Percentiles rank a stretch among this genome's conserved stretches.
Conservation (phyloP, 345 rosid species). For the Syzygium aromaticum region DNA sequence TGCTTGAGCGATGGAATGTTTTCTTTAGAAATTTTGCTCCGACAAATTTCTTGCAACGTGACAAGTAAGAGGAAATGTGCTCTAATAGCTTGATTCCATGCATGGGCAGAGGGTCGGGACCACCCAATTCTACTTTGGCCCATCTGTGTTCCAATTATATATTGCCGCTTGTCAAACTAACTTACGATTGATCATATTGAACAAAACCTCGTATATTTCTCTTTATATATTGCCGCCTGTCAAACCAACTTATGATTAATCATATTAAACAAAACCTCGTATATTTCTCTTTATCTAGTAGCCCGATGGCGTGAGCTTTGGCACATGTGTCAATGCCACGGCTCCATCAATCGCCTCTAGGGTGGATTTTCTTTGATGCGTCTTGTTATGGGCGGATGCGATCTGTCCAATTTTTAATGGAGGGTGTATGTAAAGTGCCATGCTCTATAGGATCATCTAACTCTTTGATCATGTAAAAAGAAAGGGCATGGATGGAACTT, state of each 20-base stretch:
- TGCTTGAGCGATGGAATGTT: background rate
- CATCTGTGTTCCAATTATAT: background rate
- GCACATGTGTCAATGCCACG: background rate
- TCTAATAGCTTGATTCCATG: background rate
- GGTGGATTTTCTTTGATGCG: background rate
- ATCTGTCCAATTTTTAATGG: background rate
- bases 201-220: no score
- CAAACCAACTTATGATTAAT: no score
- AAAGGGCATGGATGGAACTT: conserved; percentile 11
- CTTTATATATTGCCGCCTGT: no score
- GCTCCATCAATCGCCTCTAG: background rate
- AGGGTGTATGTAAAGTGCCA: background rate
- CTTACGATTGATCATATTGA: background rate
- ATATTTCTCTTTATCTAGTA: background rate
- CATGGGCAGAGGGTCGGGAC: background rate
- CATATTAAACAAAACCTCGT: background rate
- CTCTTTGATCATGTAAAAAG: conserved; percentile 19
- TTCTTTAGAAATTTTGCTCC: background rate
- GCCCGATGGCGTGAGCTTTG: background rate
- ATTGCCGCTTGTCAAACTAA: background rate
- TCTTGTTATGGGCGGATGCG: background rate
- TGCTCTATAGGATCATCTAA: background rate
- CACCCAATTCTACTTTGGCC: background rate
- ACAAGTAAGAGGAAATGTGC: background rate
- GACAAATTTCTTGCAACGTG: background rate